A percentile compares a stretch with the other conserved stretches of the same genome.
These are phyloP conservation scores for Chaetoceros tenuissimus DNA, from an alignment of 108 stramenopile species.

Conservation along the genomic window DNA sequence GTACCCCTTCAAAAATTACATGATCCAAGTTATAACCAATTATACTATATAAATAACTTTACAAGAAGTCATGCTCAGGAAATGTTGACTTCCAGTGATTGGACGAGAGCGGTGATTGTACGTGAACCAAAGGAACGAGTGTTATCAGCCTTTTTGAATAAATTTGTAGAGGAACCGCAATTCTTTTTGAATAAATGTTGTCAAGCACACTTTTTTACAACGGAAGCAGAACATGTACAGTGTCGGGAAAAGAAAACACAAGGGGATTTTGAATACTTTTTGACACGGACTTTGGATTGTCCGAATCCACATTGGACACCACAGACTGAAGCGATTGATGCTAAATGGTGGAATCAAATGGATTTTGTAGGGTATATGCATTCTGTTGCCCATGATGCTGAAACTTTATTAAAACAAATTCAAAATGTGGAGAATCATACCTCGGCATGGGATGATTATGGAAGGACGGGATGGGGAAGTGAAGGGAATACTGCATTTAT, in stretches of 20 bases:
- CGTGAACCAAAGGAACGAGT: constrained; percentile 58
- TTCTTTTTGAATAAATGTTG: background rate
- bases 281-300: constrained; percentile 10
- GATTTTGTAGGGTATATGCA: constrained; percentile 39
- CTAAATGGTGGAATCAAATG: constrained; percentile 31
- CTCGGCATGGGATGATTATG: constrained; percentile 40
- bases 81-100: constrained; percentile 43
- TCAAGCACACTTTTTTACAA: background rate
- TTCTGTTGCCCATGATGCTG: constrained; percentile 17
- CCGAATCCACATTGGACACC: constrained; percentile 30
- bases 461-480: constrained; percentile 27
- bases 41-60: constrained; percentile 43
- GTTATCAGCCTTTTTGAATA: constrained; percentile 49
- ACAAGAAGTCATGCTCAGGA: constrained; percentile 20
- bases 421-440: background rate
- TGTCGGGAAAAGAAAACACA: background rate
- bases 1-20: constrained; percentile 11
- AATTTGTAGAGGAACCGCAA: constrained; percentile 8
- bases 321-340: constrained; percentile 25
- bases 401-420: constrained; percentile 16
- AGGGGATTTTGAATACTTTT: background rate
- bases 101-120: constrained; percentile 63
- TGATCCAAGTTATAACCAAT: constrained; percentile 36
- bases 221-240: background rate
- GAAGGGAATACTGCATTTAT: constrained; percentile 18